Conservation (phyloP, 2,329 filamentous ascomycete genomes). For the Cytospora schulzeri region DNA sequence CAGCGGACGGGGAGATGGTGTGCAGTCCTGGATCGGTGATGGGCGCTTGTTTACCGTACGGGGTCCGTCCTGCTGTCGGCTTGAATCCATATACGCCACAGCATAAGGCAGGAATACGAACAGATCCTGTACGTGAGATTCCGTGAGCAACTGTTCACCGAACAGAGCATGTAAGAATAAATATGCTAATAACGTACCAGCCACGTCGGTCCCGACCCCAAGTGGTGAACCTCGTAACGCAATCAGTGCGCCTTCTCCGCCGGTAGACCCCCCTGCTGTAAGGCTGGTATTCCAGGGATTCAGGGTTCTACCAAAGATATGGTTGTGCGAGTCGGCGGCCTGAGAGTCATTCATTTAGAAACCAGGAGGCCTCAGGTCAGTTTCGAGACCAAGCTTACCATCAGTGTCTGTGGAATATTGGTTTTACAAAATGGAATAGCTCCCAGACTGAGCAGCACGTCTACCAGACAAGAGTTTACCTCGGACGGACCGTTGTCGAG, state of each 20-base stretch:
- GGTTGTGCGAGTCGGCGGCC: slow-evolving; percentile 28
- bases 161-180: too few relatives aligned
- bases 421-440: slow-evolving; percentile 31
- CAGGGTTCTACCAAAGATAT: slow-evolving; percentile 24
- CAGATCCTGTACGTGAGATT: slow-evolving; percentile 23
- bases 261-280: slow-evolving; percentile 28
- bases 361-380: not conserved
- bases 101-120: slow-evolving; percentile 29
- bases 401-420: slow-evolving; percentile 29
- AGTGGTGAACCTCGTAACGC: slow-evolving; percentile 29
- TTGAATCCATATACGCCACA: slow-evolving; percentile 30
- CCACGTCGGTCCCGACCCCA: slow-evolving; percentile 29
- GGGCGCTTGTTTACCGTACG: slow-evolving; percentile 26
- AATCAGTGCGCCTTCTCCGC: slow-evolving; percentile 28
- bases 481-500: slow-evolving; percentile 23
- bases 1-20: slow-evolving; percentile 23
- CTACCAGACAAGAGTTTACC: slow-evolving; percentile 27
- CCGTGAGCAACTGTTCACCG: not conserved
- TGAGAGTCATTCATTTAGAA: not conserved
- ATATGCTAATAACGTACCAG: slow-evolving; percentile 21
- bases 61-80: slow-evolving; percentile 23
- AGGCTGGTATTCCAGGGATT: slow-evolving; percentile 27
- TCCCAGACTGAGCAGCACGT: slow-evolving; percentile 27
- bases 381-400: slow-evolving; percentile 8
- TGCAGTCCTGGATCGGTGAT: slow-evolving; percentile 22